Base-by-base conservation (phyloP, 371 early-diverging fungal genomes). In the Rhizopus microsporus region DNA sequence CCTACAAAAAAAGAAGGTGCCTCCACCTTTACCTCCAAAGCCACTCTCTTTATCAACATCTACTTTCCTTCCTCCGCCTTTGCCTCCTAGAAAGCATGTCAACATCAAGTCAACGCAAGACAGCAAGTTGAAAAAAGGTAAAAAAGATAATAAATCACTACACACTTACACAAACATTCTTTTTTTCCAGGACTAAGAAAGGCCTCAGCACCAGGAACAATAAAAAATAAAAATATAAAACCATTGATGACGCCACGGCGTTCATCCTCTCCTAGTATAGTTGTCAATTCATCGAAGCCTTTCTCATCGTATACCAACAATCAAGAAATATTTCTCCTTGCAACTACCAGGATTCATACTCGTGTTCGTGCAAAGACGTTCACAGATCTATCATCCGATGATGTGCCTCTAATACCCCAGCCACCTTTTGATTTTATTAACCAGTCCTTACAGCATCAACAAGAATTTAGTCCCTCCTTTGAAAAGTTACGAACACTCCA, bases 401-500 rank as follows among this genome's bases (percentile, higher is more conserved):
- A 58, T 47, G 31, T 68, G 15, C 77, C 77, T 3, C 51, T 55
- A 15, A 76, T 76, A 30, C 77, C 77, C 1, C 68, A 76, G 44
- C 67, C 77, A 30, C 77, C 77, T 4, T 45, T 76, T 4, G 52
- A 50, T 23, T 42, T 15, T 5, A 42, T 49, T n/a, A 9, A 30
- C 2, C 17, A 29, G 7, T 29, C 12, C 3, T 15, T 46, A 23
- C 46, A 46, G 7, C 42, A 51, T 12, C 51, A 50, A 9, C 45
- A 48, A 37, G 75, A 73, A 7, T 63, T 70, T 56, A 74, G 74
- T 60, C 53, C 67, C 0, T 64, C 75, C 16, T 60, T 82, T 16
- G 76, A 71, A 39, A 67, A 71, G 40, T 72, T 82, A 5, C 74
- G 76, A 8, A 71, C 65, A 17, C 68, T 82, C 8, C 67, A 79